Evolutionary conservation across 352 stramenopile genomes (phyloP), one percentile per base, ranked within the genome.

Genomic region (Globisporangium sylvaticum): DNA sequence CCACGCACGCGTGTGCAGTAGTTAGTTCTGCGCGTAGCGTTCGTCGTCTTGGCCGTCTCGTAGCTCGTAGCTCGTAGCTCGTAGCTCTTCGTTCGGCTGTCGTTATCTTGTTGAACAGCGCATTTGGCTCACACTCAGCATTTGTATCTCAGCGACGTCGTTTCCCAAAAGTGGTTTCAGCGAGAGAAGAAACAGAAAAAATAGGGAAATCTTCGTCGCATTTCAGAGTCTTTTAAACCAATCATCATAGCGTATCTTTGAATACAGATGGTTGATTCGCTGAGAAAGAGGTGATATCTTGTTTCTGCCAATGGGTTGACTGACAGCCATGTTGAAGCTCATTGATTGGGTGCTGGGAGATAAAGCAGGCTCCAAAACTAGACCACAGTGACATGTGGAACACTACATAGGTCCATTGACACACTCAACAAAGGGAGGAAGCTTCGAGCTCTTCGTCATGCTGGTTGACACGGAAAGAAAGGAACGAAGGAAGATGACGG

Each of bases 401-500:
- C 53, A 18, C 27, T 14, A 2, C 3, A 14, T 58, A 58, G 53
- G 27, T 58, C 15, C 53, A 18, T 3, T 56, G 58, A 3, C 37
- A 55, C 37, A 27, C 1, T 24, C 22, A 18, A 12, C 6, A 15
- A 31, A 5, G 22, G 22, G 39, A 60, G 31, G 25, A 32, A 44
- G 44, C 6, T n/a, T n/a, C 12, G 7, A 48, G 58, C 58, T 44
- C 39, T 64, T 37, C 32, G 15, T 18, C 25, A 55, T 1, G n/a
- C 52, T 25, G 8, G 53, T 54, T 53, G 59, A 65, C 37, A 31
- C 46, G 50, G 59, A 25, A 44, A 32, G 59, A 63, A 34, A 53
- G 58, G 50, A 4, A 44, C 18, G 5, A 46, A 64, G 69, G 14
- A 85, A 83, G 79, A 67, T 74, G 67, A 61, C 64, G 46, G 73